Evolutionary conservation across 192 early-diverging fungal species (phyloP).

Genomic region (Coemansia sp.): DNA sequence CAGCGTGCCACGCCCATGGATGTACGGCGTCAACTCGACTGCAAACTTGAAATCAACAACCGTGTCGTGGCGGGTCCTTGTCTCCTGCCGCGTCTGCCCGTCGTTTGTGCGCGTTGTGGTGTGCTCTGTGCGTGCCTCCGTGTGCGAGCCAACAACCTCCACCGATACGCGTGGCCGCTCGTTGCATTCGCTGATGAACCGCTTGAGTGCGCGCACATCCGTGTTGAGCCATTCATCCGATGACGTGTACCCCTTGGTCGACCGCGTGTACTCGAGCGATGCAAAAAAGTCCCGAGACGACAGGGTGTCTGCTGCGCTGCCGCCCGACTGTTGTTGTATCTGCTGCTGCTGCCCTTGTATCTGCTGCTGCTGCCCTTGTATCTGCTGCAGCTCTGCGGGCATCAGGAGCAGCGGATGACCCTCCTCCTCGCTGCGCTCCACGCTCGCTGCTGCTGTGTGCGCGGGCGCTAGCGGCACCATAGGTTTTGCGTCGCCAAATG

Average conservation of each 20-base stretch:
- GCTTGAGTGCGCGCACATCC: conserved; percentile 22
- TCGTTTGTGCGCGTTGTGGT: conserved; percentile 6
- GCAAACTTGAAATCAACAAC: conserved; percentile 47
- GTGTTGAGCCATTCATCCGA: conserved; percentile 49
- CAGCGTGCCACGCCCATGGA: conserved; percentile 42
- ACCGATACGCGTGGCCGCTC: conserved; percentile 42
- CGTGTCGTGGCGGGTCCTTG: conserved; percentile 19
- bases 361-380: neutral
- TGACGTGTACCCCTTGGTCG: conserved; percentile 45
- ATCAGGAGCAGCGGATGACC: conserved; percentile 13
- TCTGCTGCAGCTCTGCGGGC: neutral
- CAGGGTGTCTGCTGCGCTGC: neutral
- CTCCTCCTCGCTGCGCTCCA: neutral
- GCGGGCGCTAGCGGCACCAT: neutral
- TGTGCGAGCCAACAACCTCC: conserved; percentile 41
- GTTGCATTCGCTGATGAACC: conserved; percentile 45
- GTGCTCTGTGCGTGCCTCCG: conserved; percentile 15
- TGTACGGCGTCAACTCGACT: conserved; percentile 45
- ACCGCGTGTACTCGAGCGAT: conserved; percentile 43
- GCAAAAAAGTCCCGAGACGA: conserved; percentile 50
- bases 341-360: neutral
- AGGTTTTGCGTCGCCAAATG: conserved; percentile 17
- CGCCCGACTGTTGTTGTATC: neutral
- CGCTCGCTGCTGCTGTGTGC: neutral
- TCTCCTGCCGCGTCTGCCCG: conserved; percentile 14